These are phyloP conservation scores for Pleomassaria siparia DNA, from an alignment of 2,329 filamentous ascomycete species.

Conservation along the genomic window DNA sequence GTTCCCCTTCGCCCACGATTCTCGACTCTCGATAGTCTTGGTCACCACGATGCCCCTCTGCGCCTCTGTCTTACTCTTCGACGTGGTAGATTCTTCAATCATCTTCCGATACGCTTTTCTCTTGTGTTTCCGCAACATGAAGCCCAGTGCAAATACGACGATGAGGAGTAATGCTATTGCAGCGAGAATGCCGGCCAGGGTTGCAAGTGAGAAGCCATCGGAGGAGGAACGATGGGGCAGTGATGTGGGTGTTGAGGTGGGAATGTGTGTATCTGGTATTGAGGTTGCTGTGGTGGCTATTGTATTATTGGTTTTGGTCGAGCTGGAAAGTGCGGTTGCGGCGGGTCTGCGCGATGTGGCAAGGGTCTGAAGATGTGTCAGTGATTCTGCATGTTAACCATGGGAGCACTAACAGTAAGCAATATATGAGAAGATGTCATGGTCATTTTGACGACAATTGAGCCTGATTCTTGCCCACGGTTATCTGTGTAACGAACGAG, in stretches of 20 bases:
- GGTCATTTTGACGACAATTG: no score
- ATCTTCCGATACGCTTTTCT: slow-evolving; percentile 6
- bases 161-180: slow-evolving; percentile 5
- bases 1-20: neutral
- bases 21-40: neutral
- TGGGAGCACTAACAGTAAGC: neutral
- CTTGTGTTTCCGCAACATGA: slow-evolving; percentile 7
- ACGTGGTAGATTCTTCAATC: slow-evolving; percentile 4
- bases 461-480: no score
- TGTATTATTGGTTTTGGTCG: neutral
- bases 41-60: neutral
- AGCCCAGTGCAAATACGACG: neutral
- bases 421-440: neutral
- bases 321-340: neutral
- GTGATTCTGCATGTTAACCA: neutral
- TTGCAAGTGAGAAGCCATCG: neutral
- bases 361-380: neutral
- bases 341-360: neutral
- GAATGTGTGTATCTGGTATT: neutral
- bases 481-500: no score
- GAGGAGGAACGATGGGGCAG: neutral
- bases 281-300: neutral
- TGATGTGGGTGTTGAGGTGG: neutral
- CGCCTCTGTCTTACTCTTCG: neutral
- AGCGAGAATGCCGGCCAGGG: slow-evolving; percentile 6